Evolutionary conservation across 208 protist species (phyloP).

Genomic region (Trypanosoma cruzi): DNA sequence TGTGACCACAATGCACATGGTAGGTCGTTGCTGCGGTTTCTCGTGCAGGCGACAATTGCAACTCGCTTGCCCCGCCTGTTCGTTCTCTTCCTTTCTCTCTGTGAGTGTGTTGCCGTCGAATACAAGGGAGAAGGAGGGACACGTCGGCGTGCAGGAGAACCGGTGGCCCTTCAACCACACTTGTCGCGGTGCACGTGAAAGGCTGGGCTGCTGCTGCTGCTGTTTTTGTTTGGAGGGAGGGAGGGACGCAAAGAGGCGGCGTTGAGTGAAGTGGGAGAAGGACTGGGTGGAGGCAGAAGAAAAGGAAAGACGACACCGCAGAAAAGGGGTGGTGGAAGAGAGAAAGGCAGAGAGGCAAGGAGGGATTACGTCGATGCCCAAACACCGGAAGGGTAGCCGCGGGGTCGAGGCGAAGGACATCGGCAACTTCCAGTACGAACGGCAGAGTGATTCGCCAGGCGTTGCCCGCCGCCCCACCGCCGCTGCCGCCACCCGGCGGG

Average conservation of each 20-base stretch:
- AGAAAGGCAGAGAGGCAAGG: neutral
- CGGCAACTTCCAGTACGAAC: conserved; percentile 30
- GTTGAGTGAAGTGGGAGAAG: neutral
- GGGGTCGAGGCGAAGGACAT: conserved; percentile 28
- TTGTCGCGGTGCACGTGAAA: neutral
- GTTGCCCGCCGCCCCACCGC: conserved; percentile 8
- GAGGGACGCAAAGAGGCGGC: too few species aligned
- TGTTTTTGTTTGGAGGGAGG: neutral
- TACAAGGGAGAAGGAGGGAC: neutral
- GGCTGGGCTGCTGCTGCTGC: neutral
- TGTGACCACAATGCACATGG: too few species aligned
- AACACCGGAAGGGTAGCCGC: conserved; percentile 22
- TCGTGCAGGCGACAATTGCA: neutral
- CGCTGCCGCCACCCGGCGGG: neutral
- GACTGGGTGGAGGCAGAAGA: neutral
- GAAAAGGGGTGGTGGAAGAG: neutral
- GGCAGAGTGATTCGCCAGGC: neutral
- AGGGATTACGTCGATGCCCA: conserved; percentile 16
- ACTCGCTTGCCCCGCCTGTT: neutral
- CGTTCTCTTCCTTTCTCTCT: neutral
- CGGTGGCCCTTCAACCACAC: neutral
- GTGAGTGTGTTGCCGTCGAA: neutral
- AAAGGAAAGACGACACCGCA: neutral
- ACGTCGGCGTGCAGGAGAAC: neutral
- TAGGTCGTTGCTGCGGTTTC: neutral